Base-by-base conservation (phyloP, 2,329 filamentous ascomycete genomes). In the Epichloe gansuensis region DNA sequence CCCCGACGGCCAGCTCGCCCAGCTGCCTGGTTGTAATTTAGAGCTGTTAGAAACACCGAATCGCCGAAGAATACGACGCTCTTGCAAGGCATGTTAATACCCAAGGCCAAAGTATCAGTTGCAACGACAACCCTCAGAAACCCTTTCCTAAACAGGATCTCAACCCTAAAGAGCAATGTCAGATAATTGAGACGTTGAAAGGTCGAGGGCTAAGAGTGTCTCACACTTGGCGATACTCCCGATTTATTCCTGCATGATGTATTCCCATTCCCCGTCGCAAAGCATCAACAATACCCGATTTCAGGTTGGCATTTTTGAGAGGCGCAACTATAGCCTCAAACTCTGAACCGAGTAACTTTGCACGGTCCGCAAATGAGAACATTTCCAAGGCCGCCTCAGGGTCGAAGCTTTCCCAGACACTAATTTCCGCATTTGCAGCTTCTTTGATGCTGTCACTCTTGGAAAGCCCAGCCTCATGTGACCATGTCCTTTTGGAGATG, bases 11-110 rank as follows among this genome's bases (percentile, higher is more conserved):
- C 87, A 35, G 87, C 84, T 73, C 86, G 82, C 66, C 87, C 86
- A 52, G 85, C 80, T 7, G 80, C 84, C 64, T 91, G 87, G 8
- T 84, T 78, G 64, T 85, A 91, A 63, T 87, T 88, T 49, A 90
- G 76, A 0, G 85, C 79, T 0, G 84, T 88, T 43, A 91, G 68
- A 61, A 78, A 89, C 3, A 86, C 73, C 0, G 82, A 87, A 62
- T 90, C 85, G 0, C 84, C 85, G 15, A 74, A 76, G 63, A 91
- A 91, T 1, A 89, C 79, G 0, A 89, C 85, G 1, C 86, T 91
- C 64, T 87, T 87, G 64, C 85, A 90, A 9, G 87, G 87, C 83
- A 88, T 87, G 59, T 88, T 91, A 69, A 91, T 85, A 70, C 87
- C 87, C 5, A 90, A 70, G 2, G 84, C 83, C 23, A 89, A 73